These are phyloP conservation scores for Saccharum officinarum DNA, from an alignment of 176 grass and related monocot genomes.

Conservation along the genomic window DNA sequence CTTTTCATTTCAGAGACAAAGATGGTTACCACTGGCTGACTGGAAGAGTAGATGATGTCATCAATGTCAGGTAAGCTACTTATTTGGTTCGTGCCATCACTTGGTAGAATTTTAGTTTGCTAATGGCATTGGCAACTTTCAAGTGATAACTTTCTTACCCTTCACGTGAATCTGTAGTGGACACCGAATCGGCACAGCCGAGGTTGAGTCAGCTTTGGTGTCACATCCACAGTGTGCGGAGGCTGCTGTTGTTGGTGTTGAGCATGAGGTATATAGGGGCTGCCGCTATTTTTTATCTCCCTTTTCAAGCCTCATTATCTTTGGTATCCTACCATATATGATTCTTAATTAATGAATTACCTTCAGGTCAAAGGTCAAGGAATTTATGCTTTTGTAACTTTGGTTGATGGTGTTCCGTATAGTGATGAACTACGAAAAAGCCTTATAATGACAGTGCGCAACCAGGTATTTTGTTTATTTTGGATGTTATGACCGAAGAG, in stretches of 20 bases:
- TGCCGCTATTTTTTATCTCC: neutral
- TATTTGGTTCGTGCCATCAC: neutral
- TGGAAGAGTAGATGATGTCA: constrained; percentile 98
- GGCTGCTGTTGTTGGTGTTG: constrained; percentile 94
- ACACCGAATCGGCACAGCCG: constrained; percentile 94
- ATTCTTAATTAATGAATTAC: constrained; percentile 22
- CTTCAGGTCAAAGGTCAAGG: constrained; percentile 89
- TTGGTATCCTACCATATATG: neutral
- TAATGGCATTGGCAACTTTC: constrained; percentile 2
- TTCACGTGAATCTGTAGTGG: constrained; percentile 54
- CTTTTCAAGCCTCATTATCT: neutral
- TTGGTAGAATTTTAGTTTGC: constrained; percentile 17
- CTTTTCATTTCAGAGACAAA: constrained; percentile 71
- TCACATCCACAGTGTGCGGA: constrained; percentile 84
- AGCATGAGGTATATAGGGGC: constrained; percentile 77
- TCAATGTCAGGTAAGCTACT: constrained; percentile 82
- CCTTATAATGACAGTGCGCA: constrained; percentile 73
- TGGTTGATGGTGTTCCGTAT: constrained; percentile 81
- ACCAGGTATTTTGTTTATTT: constrained; percentile 59
- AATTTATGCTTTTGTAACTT: constrained; percentile 95
- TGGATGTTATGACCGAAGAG: neutral
- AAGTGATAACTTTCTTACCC: constrained; percentile 17
- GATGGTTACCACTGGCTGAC: constrained; percentile 96
- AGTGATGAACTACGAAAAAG: constrained; percentile 80
- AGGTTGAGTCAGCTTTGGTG: constrained; percentile 91